Percentiles rank a stretch among this genome's conserved stretches.
These are phyloP conservation scores for Neofusicoccum kwambonambiense DNA, from an alignment of 2,329 filamentous ascomycete species.

Conservation along the genomic window DNA sequence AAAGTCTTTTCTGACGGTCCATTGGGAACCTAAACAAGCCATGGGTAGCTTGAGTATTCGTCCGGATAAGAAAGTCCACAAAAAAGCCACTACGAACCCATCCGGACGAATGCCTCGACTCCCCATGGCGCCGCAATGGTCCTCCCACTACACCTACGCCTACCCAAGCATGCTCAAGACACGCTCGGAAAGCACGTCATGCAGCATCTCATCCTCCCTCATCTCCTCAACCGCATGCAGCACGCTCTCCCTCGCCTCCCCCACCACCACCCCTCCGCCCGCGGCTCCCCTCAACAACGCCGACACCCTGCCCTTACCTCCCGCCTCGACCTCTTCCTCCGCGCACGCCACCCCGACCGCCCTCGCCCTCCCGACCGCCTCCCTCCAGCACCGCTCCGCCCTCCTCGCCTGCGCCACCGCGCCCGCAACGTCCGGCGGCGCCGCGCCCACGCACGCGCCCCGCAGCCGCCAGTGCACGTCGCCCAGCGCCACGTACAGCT, in stretches of 20 bases:
- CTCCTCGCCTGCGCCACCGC: constrained; percentile 3
- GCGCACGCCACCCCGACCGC: constrained; percentile 3
- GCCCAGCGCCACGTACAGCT: constrained; percentile 2
- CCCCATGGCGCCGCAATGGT: too few relatives aligned
- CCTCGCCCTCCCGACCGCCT: neutral
- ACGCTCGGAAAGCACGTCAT: neutral
- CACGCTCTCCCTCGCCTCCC: neutral
- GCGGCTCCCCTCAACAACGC: neutral
- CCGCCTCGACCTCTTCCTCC: constrained; percentile 6
- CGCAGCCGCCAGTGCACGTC: constrained; percentile 16
- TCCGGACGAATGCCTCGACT: too few relatives aligned
- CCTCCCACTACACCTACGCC: neutral
- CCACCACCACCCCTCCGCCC: neutral
- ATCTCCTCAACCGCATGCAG: constrained; percentile 6
- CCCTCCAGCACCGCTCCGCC: constrained; percentile 1
- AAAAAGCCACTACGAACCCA: too few relatives aligned
- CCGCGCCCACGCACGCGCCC: neutral
- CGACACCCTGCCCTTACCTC: neutral
- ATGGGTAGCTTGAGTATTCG: too few relatives aligned
- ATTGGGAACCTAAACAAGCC: too few relatives aligned
- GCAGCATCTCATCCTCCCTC: constrained; percentile 6
- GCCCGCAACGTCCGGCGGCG: neutral
- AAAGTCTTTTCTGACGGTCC: too few relatives aligned
- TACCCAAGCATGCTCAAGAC: neutral
- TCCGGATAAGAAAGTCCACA: too few relatives aligned